Conservation (phyloP, 305 asterid genomes). For the Solanum hybrid region DNA sequence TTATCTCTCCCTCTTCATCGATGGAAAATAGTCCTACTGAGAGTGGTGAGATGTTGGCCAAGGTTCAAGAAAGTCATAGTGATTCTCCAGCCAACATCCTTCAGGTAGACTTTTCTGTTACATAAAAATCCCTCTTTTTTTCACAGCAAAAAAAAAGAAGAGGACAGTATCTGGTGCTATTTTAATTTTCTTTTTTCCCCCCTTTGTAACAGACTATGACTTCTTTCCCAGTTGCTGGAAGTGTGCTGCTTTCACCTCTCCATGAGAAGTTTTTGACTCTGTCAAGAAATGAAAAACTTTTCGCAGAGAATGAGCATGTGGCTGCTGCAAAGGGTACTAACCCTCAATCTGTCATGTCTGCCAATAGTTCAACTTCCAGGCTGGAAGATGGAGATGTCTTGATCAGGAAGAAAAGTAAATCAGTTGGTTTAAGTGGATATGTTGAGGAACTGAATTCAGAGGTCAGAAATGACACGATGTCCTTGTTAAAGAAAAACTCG, state of each 20-base stretch:
- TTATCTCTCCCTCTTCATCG: slow-evolving; percentile 79
- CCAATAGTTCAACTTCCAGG: slow-evolving; percentile 23
- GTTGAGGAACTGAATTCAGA: slow-evolving; percentile 26
- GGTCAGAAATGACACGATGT: slow-evolving; percentile 20
- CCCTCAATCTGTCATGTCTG: slow-evolving; percentile 23
- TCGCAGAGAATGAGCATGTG: slow-evolving; percentile 20
- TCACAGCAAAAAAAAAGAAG: not conserved
- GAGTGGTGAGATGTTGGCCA: slow-evolving; percentile 38
- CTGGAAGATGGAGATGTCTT: slow-evolving; percentile 24
- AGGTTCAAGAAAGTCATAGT: slow-evolving; percentile 28
- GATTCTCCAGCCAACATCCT: slow-evolving; percentile 55
- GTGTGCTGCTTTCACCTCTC: slow-evolving; percentile 69
- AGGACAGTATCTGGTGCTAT: not conserved
- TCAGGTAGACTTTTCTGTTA: slow-evolving; percentile 35
- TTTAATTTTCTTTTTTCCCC: slow-evolving; percentile 4
- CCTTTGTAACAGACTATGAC: slow-evolving; percentile 62
- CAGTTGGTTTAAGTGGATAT: slow-evolving; percentile 25
- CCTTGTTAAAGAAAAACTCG: slow-evolving; percentile 18
- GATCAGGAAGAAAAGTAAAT: slow-evolving; percentile 29
- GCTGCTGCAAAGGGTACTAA: slow-evolving; percentile 25
- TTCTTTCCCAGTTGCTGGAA: slow-evolving; percentile 37
- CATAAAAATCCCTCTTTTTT: not conserved
- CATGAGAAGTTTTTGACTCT: slow-evolving; percentile 47
- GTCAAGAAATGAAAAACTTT: slow-evolving; percentile 26
- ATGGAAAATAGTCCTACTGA: slow-evolving; percentile 58